These are phyloP conservation scores for Globisporangium splendens DNA, from an alignment of 352 stramenopile genomes.

Conservation along the genomic window DNA sequence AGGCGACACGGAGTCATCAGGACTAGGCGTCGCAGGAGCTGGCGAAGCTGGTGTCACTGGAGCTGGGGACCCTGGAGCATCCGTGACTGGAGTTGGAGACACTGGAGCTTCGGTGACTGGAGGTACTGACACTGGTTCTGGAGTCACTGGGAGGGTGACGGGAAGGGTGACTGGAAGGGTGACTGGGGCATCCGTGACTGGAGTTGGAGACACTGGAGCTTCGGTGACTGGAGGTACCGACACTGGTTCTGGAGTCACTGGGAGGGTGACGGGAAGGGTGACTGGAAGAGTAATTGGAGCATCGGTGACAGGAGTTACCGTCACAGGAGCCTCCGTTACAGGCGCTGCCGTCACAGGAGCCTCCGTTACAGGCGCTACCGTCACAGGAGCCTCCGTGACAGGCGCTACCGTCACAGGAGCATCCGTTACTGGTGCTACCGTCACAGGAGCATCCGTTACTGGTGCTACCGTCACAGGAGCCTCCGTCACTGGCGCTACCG, in stretches of 20 bases:
- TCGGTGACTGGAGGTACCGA: constrained; percentile 3
- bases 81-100: not conserved
- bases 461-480: constrained; percentile 16
- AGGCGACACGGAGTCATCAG: constrained; percentile 1
- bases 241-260: not conserved
- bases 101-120: constrained; percentile 7
- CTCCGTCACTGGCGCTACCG: constrained; percentile 17
- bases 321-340: too few relatives aligned
- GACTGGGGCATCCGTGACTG: not conserved
- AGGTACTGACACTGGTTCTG: not conserved
- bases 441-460: not conserved
- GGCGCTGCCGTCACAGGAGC: too few relatives aligned
- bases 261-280: not conserved
- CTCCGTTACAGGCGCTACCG: too few relatives aligned
- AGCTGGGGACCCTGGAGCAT: not conserved
- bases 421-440: not conserved
- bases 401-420: constrained; percentile 13
- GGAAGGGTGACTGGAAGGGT: too few relatives aligned
- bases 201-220: constrained; percentile 1
- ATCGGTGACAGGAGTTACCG: too few relatives aligned
- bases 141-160: not conserved
- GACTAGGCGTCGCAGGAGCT: not conserved
- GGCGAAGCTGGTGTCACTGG: constrained; percentile 1
- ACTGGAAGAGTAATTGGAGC: too few relatives aligned
- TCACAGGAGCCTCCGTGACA: constrained; percentile 4